Evolutionary conservation across 1,284 basidiomycete genomes (phyloP), one percentile per base, ranked within the genome.

Genomic region (Naganishia cerealis): DNA sequence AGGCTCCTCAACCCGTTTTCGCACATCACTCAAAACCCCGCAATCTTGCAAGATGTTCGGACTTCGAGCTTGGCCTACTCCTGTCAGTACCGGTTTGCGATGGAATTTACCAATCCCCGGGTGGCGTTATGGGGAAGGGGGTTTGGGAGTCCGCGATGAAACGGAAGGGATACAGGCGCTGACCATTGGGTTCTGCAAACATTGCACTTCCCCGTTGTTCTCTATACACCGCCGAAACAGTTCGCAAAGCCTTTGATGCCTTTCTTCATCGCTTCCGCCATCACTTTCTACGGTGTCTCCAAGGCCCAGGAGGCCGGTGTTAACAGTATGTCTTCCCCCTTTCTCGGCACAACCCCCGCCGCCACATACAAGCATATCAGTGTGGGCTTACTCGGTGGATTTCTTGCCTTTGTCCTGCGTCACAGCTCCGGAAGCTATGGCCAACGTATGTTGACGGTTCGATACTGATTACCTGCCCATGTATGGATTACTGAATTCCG

Each of bases 21-120:
- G 6, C 46, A 68, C 15, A 46, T 29, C 33, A 16, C 36, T 33
- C 26, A 57, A 57, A 61, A 33, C 54, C 46, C 24, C 24, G 29
- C 29, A 33, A 43, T 38, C 21, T 36, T n/a, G 54, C 66, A 72
- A 67, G 39, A 78, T 79, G 77, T 79, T 79, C 75, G 77, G 77
- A 73, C 76, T 79, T 70, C 75, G 76, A 71, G 75, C 75, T 68
- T 79, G 77, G 76, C 76, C 76, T 72, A 79, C 77, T 70, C 76
- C 77, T 58, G 77, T 79, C 70, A 66, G 76, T 76, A 70, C 26
- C 38, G 42, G 18, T 48, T 26, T 53, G 33, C 46, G 10, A 3
- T 26, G 18, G 53, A 33, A 10, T 18, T 2, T 16, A 16, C 8
- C 12, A 54, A 29, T 12, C 8, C 26, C 53, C n/a, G 61, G 5